Conservation (phyloP, 352 stramenopile genomes). For the Pythium aristosporum region DNA sequence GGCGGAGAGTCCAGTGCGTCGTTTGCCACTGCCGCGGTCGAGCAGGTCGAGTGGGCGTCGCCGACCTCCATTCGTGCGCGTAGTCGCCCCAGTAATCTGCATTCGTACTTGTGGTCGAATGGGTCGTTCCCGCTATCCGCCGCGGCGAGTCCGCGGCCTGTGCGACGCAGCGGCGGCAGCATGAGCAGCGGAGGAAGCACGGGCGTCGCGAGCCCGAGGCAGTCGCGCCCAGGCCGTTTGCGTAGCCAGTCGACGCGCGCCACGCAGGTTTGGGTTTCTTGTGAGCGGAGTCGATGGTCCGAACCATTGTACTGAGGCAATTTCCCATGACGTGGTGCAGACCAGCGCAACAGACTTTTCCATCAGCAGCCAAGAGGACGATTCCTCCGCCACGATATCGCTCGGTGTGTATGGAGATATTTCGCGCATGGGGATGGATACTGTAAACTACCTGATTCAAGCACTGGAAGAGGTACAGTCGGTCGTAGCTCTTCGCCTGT, state of each 20-base stretch:
- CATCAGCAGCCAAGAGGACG: background rate
- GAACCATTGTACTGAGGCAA: background rate
- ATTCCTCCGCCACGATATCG: background rate
- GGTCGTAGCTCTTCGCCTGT: constrained; percentile 4
- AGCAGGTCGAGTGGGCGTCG: constrained; percentile 33
- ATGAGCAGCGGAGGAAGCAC: constrained; percentile 19
- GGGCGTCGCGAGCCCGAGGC: constrained; percentile 12
- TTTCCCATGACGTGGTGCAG: background rate
- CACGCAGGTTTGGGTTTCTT: constrained; percentile 23
- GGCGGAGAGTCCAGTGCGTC: background rate
- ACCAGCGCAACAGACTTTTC: constrained; percentile 4
- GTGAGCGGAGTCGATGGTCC: background rate
- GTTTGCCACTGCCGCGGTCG: background rate
- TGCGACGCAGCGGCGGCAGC: background rate
- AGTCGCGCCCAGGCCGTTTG: constrained; percentile 1
- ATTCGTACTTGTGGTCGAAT: constrained; percentile 32
- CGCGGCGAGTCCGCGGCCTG: constrained; percentile 21
- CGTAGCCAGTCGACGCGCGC: constrained; percentile 21
- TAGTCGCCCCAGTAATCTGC: constrained; percentile 48
- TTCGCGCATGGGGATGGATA: constrained; percentile 52
- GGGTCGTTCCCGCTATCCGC: constrained; percentile 32
- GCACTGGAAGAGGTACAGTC: constrained; percentile 57
- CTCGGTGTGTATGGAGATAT: constrained; percentile 51
- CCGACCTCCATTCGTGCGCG: constrained; percentile 38
- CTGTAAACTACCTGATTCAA: constrained; percentile 66